Conservation (phyloP, 2,329 filamentous ascomycete species). For the Fusarium sp. region DNA sequence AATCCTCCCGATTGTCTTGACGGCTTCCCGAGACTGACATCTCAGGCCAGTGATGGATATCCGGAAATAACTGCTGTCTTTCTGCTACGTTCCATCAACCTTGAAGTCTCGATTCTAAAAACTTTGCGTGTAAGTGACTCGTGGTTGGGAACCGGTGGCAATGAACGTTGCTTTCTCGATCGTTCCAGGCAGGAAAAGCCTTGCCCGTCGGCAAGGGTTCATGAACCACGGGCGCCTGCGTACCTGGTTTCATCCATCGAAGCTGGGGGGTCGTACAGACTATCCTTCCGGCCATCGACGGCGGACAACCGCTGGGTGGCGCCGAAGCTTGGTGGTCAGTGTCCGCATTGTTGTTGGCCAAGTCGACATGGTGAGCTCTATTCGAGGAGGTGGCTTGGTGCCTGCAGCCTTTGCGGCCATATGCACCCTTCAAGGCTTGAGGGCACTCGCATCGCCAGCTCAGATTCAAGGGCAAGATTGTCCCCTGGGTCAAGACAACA, state of each 20-base stretch:
- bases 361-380: background rate
- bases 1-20: background rate
- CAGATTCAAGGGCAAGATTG: background rate
- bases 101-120: background rate
- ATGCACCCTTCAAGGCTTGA: background rate
- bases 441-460: background rate
- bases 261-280: slow-evolving; percentile 28
- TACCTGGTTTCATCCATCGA: slow-evolving; percentile 32
- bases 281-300: slow-evolving; percentile 20
- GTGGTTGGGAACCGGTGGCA: background rate
- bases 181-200: slow-evolving; percentile 13
- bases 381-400: background rate
- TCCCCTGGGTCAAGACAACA: background rate
- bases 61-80: background rate
- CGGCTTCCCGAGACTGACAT: background rate
- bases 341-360: background rate
- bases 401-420: background rate
- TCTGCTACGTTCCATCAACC: slow-evolving; percentile 16
- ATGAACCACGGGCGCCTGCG: slow-evolving; percentile 35
- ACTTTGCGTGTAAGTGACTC: background rate
- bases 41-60: background rate
- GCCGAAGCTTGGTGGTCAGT: slow-evolving; percentile 2
- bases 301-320: slow-evolving; percentile 9
- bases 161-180: slow-evolving; percentile 6
- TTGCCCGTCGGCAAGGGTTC: slow-evolving; percentile 24